Evolutionary conservation across 2,329 filamentous ascomycete species (phyloP), one percentile per base, ranked within the genome.

Genomic region (Ceratocystiopsis minuta): DNA sequence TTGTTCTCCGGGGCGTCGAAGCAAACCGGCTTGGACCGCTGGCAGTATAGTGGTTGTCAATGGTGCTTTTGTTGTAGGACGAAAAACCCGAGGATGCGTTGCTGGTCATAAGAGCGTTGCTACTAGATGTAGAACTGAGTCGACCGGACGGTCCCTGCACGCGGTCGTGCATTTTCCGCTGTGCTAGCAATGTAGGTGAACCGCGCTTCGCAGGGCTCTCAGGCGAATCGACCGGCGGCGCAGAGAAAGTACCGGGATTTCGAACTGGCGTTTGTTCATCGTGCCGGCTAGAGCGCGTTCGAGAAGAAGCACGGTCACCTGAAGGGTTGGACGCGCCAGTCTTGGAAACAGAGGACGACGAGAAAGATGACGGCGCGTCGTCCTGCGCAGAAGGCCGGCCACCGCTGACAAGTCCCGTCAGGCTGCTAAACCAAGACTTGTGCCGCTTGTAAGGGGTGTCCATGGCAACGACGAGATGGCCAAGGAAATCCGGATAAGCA

Each of bases 171-270:
- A 60, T 53, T 46, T 55, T 59, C 13, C 57, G 54, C 32, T 52
- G 51, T 6, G 57, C 54, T 36, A 60, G 44, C 40, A 56, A 52
- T 9, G 53, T 47, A 12, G 56, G 51, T 28, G 54, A 54, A 13
- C 57, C 57, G 47, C 55, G 56, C 46, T 56, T 54, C 35, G 49
- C 49, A 32, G 56, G 55, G 46, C 55, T 57, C 47, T 57, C 51
- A 16, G 53, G 51, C 35, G 52, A 51, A 3, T 47, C 48, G 41
- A 47, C 41, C 12, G 46, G 34, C 1, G 49, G 49, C 1, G 46
- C 48, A 7, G 49, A 47, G 32, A 50, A 51, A 2, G 48, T 49
- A 16, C 45, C 46, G 9, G 46, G 43, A 16, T 43, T 39, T 11
- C 46, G 45, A 5, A 42, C 36, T 2, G 47, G 47, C 5, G 49